Base-by-base conservation (phyloP, 1,284 basidiomycete species). In the Moniliophthora roreri region DNA sequence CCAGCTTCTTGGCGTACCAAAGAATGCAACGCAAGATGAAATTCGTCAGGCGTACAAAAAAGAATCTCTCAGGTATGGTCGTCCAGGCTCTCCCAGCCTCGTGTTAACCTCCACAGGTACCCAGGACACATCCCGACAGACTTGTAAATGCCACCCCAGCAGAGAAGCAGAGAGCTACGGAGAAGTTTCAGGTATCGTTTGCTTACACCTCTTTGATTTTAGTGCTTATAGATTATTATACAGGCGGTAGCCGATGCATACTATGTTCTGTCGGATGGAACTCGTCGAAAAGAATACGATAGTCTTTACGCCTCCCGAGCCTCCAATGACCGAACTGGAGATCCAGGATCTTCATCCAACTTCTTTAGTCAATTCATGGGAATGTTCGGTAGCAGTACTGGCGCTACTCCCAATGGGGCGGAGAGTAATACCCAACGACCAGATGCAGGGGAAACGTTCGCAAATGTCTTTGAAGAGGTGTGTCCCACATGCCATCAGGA, bases 221-320 rank as follows among this genome's bases (percentile, higher is more conserved):
- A 32, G 21, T 23, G 26, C 37, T 37, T 38, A 36, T 48, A 21
- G 32, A 49, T 35, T 53, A 40, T 9, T 35, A 4, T 16, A 40
- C 65, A 93, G 89, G 85, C 87, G 11, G 87, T 98, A 56, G 93
- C 95, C 48, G 95, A 98, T 72, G 95, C 95, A 9, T 98, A 98
- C 75, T 98, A 95, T 68, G 91, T 97, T 7, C 82, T 98, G 23
- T 95, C 92, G 0, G 93, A 98, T 70, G 70, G 84, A 1, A 76
- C 84, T 39, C 78, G 94, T 50, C 81, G 90, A 51, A 75, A 68
- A 60, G 95, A 98, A 70, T 98, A 98, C 65, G 93, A 95, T 62
- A 62, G 66, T 0, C 75, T 94, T 3, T 84, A 91, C 68, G 62
- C 72, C 8, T 76, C 82, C 2, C 79, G 77, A 45, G 62, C 75